Conservation (phyloP, 139 green algal genomes). For the Chlamydomonas applanata region DNA sequence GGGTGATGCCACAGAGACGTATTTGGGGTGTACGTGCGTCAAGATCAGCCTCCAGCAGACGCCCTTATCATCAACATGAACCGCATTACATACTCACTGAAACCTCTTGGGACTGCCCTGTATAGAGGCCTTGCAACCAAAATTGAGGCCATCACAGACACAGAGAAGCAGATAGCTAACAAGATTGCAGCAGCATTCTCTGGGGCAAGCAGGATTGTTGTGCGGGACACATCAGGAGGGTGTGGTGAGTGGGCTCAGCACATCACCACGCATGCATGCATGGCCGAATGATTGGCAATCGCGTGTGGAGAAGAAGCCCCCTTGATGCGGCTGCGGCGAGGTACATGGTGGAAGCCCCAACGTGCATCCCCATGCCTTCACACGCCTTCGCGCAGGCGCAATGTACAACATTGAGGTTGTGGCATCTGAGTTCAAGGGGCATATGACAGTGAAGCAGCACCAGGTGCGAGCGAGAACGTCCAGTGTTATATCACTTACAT, state of each 20-base stretch:
- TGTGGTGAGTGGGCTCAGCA: conserved; percentile 47
- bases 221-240: conserved; percentile 57
- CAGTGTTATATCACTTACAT: too few species aligned
- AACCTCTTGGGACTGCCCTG: neutral
- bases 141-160: neutral
- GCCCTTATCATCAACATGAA: neutral
- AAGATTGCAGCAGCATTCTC: conserved; percentile 34
- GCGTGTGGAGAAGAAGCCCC: too few species aligned
- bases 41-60: too few species aligned
- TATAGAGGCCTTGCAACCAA: neutral
- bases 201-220: conserved; percentile 20
- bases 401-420: conserved; percentile 29
- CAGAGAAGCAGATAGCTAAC: conserved; percentile 38
- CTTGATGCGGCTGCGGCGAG: too few species aligned
- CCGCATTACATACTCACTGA: neutral
- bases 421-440: conserved; percentile 24
- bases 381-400: neutral
- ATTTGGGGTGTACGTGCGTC: too few species aligned
- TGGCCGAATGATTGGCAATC: too few species aligned
- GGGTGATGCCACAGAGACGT: too few species aligned
- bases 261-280: conserved; percentile 36
- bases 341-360: too few species aligned
- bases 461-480: too few species aligned
- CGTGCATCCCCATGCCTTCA: neutral
- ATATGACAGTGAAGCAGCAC: conserved; percentile 65